These are phyloP conservation scores for Hondaea fermentalgiana DNA, from an alignment of 108 stramenopile species.

Conservation along the genomic window DNA sequence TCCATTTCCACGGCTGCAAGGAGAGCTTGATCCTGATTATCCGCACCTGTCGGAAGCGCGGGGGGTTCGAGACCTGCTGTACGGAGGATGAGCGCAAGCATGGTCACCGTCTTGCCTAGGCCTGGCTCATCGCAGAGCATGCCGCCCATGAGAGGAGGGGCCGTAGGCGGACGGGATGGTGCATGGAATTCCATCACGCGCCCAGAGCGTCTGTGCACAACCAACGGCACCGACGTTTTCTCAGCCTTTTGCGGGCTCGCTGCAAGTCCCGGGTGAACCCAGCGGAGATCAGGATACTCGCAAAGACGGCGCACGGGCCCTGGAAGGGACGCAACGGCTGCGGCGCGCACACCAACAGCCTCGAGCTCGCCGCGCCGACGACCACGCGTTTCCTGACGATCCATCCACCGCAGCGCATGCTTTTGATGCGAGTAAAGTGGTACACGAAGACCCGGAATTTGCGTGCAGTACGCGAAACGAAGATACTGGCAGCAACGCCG, in stretches of 20 bases:
- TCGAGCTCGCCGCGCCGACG: background rate
- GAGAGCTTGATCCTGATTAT: background rate
- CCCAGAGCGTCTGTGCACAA: background rate
- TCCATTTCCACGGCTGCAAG: background rate
- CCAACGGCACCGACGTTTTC: background rate
- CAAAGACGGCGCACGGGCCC: background rate
- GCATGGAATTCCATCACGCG: background rate
- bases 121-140: constrained; percentile 55
- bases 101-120: constrained; percentile 53
- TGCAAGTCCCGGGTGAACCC: background rate
- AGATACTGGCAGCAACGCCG: background rate
- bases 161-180: background rate
- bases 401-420: background rate
- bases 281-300: background rate
- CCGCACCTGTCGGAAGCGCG: no score
- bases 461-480: background rate
- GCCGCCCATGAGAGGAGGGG: constrained; percentile 31
- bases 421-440: constrained; percentile 5
- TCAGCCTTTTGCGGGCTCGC: background rate
- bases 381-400: background rate
- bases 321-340: background rate
- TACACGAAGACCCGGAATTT: background rate
- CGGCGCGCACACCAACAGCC: background rate
- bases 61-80: background rate
- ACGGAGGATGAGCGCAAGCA: constrained; percentile 38